These are phyloP conservation scores for Mallotus nudiflorus DNA, from an alignment of 345 rosid species.

Conservation along the genomic window DNA sequence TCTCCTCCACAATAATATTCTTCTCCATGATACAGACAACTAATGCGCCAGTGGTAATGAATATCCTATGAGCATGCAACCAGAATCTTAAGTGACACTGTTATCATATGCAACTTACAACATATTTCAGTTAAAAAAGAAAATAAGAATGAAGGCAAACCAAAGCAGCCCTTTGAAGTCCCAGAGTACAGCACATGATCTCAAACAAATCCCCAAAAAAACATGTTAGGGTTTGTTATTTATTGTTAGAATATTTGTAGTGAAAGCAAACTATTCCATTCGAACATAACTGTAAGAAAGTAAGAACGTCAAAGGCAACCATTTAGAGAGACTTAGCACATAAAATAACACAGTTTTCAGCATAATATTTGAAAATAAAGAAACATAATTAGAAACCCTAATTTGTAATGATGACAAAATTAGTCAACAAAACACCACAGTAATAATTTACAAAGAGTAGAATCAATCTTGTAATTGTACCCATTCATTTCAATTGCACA, in stretches of 20 bases:
- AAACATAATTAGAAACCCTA: conserved; percentile 47
- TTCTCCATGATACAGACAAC: conserved; percentile 31
- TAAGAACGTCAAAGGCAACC: conserved; percentile 1
- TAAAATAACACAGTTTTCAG: conserved; percentile 44
- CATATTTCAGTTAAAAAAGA: not conserved
- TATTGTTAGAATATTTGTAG: not conserved
- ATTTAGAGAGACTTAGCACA: conserved; percentile 36
- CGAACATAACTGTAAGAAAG: not conserved
- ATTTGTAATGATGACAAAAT: conserved; percentile 31
- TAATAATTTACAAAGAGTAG: conserved; percentile 17
- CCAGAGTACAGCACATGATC: conserved; percentile 16
- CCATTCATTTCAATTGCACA: conserved; percentile 26
- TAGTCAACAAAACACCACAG: conserved; percentile 14
- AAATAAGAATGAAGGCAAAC: not conserved
- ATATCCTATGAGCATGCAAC: conserved; percentile 13
- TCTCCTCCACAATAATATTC: conserved; percentile 29
- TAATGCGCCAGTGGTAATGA: conserved; percentile 14
- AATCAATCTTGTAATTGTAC: conserved; percentile 15
- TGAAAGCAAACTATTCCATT: conserved; percentile 12
- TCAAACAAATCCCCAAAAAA: conserved; percentile 11
- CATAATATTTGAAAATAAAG: conserved; percentile 10
- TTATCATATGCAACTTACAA: conserved; percentile 14
- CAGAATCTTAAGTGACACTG: conserved; percentile 3
- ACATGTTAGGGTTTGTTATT: conserved; percentile 22
- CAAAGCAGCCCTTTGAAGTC: conserved; percentile 20